These are phyloP conservation scores for Hypoxylon sp. DNA, from an alignment of 2,329 filamentous ascomycete species.

Conservation along the genomic window DNA sequence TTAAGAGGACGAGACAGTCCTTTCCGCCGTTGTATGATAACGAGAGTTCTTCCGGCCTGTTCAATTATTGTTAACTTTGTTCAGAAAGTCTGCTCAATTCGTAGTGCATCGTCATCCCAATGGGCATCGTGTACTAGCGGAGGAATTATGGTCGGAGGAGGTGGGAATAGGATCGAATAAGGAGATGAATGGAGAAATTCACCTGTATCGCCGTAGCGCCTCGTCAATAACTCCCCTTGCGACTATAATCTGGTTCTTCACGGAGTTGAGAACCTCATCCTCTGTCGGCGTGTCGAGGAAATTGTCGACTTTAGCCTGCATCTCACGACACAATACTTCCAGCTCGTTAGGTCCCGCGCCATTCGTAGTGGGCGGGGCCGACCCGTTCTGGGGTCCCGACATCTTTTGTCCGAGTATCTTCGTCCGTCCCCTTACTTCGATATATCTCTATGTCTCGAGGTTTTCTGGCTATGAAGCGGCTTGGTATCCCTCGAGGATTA, in stretches of 20 bases:
- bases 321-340: conserved; percentile 51
- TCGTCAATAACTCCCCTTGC: conserved; percentile 81
- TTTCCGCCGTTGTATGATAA: conserved; percentile 98
- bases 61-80: conserved; percentile 12
- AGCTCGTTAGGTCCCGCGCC: conserved; percentile 31
- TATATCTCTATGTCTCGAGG: background rate
- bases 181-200: conserved; percentile 43
- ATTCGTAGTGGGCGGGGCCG: conserved; percentile 29
- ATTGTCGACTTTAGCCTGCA: conserved; percentile 72
- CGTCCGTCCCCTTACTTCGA: background rate
- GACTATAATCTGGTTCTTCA: conserved; percentile 81
- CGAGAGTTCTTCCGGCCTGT: conserved; percentile 82
- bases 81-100: background rate
- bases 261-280: conserved; percentile 69
- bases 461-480: background rate
- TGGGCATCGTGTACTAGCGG: conserved; percentile 4
- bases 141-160: conserved; percentile 9
- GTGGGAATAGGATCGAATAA: background rate
- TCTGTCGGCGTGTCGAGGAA: conserved; percentile 75
- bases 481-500: conserved; percentile 10
- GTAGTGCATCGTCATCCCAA: conserved; percentile 7
- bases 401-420: conserved; percentile 12
- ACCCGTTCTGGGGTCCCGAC: conserved; percentile 28
- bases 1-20: conserved; percentile 92
- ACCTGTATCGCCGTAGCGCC: conserved; percentile 83